Percentiles rank a stretch among this genome's conserved stretches.
Evolutionary conservation across 805 yeast species (phyloP).

Genomic region (Teunomyces panamensis): DNA sequence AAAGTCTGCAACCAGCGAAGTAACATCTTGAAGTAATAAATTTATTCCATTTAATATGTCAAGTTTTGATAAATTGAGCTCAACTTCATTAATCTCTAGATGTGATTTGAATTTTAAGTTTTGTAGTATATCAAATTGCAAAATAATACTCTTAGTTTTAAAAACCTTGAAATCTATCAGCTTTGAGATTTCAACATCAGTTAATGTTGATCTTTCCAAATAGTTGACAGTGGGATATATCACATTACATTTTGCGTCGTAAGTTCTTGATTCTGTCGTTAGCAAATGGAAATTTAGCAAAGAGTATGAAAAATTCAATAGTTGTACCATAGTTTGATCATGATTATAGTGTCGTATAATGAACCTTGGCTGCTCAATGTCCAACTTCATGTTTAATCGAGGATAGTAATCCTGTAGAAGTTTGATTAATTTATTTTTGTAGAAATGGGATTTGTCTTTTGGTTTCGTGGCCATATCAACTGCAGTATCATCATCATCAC

Average conservation of each 20-base stretch:
- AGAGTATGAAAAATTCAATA: constrained; percentile 34
- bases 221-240: constrained; percentile 31
- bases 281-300: constrained; percentile 31
- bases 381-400: constrained; percentile 20
- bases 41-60: constrained; percentile 31
- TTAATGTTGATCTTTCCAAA: constrained; percentile 14
- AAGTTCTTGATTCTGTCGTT: constrained; percentile 30
- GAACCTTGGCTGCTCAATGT: constrained; percentile 33
- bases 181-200: neutral
- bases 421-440: constrained; percentile 7
- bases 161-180: constrained; percentile 18
- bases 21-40: constrained; percentile 24
- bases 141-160: constrained; percentile 15
- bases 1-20: constrained; percentile 20
- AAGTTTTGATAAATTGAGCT: constrained; percentile 27
- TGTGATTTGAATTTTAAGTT: constrained; percentile 24
- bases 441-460: constrained; percentile 11
- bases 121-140: constrained; percentile 23
- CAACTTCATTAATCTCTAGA: constrained; percentile 18
- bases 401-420: constrained; percentile 33
- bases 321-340: constrained; percentile 16
- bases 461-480: neutral
- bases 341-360: constrained; percentile 21
- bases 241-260: constrained; percentile 33
- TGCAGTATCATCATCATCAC: constrained; percentile 3